A percentile compares a stretch with the other conserved stretches of the same genome.
Evolutionary conservation across 352 stramenopile species (phyloP).

Genomic region (Pythium coloratum): DNA sequence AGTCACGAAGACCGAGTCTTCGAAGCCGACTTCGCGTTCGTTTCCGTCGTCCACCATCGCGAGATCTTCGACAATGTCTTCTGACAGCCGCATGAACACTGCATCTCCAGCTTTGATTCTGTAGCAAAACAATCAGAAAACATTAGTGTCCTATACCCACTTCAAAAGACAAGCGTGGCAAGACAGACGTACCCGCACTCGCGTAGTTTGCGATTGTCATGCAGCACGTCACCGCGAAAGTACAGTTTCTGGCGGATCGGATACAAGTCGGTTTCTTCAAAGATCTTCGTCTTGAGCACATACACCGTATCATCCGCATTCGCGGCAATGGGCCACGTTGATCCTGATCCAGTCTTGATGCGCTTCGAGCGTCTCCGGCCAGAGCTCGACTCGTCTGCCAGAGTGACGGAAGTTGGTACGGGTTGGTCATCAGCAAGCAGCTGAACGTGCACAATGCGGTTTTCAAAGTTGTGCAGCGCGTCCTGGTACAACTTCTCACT

Average conservation of each 20-base stretch:
- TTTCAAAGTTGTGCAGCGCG: constrained; percentile 64
- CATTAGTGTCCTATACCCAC: not conserved
- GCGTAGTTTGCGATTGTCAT: constrained; percentile 60
- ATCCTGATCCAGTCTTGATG: constrained; percentile 51
- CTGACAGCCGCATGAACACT: constrained; percentile 68
- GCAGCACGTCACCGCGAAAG: constrained; percentile 56
- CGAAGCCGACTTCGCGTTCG: constrained; percentile 73
- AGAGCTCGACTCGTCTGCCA: constrained; percentile 38
- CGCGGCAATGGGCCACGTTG: constrained; percentile 48
- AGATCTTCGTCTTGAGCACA: constrained; percentile 79
- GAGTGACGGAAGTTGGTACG: constrained; percentile 43
- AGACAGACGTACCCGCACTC: constrained; percentile 48
- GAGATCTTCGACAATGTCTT: constrained; percentile 61
- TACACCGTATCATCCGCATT: constrained; percentile 73
- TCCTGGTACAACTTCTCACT: constrained; percentile 43
- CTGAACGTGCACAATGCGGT: constrained; percentile 59
- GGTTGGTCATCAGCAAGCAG: constrained; percentile 55
- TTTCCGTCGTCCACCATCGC: constrained; percentile 46
- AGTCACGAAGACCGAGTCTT: constrained; percentile 65
- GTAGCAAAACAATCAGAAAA: constrained; percentile 4
- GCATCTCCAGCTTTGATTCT: constrained; percentile 77
- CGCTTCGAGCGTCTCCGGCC: constrained; percentile 65
- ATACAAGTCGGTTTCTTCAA: constrained; percentile 61
- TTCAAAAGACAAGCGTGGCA: not conserved
- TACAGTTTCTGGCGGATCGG: constrained; percentile 74